phyloP scores from a whole-genome alignment of 1,284 basidiomycete genomes.

The Somion occarium region DNA sequence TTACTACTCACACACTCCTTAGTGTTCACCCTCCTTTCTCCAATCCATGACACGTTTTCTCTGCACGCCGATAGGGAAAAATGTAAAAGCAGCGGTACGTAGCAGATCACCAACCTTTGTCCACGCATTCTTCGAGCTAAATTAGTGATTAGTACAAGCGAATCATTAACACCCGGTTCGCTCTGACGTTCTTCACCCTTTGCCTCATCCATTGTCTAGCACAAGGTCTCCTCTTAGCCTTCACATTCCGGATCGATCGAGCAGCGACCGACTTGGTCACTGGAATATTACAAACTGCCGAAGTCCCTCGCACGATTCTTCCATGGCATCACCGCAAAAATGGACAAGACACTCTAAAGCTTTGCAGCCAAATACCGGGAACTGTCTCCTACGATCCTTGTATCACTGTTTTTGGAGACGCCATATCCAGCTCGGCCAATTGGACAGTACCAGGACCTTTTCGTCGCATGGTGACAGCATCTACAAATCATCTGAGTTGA shows the following conservation, averaged over 20 bases:
- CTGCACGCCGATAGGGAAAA: background rate
- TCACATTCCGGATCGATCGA: conserved; percentile 42
- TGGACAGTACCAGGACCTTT: conserved; percentile 11
- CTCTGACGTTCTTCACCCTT: conserved; percentile 43
- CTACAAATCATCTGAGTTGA: too few species aligned
- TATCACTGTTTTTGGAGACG: conserved; percentile 20
- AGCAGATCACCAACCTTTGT: background rate
- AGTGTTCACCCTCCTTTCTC: background rate
- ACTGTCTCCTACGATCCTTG: conserved; percentile 20
- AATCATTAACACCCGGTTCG: conserved; percentile 31
- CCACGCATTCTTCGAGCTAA: background rate
- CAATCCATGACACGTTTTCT: background rate
- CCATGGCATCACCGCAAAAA: conserved; percentile 33
- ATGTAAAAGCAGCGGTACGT: background rate
- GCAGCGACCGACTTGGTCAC: conserved; percentile 34
- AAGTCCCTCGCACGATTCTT: conserved; percentile 35
- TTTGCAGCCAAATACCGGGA: conserved; percentile 45
- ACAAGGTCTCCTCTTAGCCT: conserved; percentile 40
- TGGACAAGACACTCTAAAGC: conserved; percentile 31
- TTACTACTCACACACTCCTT: background rate
- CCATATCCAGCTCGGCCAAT: conserved; percentile 7
- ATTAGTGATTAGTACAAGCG: conserved; percentile 24
- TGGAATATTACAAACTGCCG: conserved; percentile 33
- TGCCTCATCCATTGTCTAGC: conserved; percentile 29
- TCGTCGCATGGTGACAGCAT: conserved; percentile 9